Evolutionary conservation across 352 stramenopile species (phyloP).

Genomic region (Phytophthora sp.): DNA sequence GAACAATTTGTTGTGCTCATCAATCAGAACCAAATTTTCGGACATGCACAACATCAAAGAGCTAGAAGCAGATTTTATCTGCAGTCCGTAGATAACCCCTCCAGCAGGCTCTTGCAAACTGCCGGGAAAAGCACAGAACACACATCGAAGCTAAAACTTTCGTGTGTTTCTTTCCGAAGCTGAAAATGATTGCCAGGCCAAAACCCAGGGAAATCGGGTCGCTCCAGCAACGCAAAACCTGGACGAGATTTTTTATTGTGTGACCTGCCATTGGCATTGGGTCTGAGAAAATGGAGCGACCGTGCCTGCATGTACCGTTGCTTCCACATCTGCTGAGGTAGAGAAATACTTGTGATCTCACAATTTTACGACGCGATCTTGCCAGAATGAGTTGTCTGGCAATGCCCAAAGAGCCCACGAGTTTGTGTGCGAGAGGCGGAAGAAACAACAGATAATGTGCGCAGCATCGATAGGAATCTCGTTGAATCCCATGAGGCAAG

Average conservation of each 20-base stretch:
- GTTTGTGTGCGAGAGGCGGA: slow-evolving; percentile 22
- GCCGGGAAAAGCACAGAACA: slow-evolving; percentile 14
- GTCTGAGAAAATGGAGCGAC: slow-evolving; percentile 14
- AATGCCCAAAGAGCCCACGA: slow-evolving; percentile 12
- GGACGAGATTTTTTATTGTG: neutral
- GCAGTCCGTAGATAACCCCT: slow-evolving; percentile 13
- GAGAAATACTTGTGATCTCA: neutral
- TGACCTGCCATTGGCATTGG: no score
- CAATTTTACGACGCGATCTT: neutral
- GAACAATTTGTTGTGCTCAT: neutral
- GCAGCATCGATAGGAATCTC: no score
- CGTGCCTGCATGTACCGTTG: slow-evolving; percentile 7
- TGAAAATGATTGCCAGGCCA: neutral
- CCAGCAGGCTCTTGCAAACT: neutral
- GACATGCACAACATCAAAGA: neutral
- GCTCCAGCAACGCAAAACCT: neutral
- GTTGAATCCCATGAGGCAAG: no score
- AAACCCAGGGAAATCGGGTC: neutral
- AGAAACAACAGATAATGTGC: no score
- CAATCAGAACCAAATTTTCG: slow-evolving; percentile 10
- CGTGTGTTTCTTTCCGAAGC: neutral
- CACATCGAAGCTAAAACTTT: slow-evolving; percentile 18
- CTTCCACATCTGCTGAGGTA: neutral
- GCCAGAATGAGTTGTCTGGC: slow-evolving; percentile 18
- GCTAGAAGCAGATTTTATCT: neutral